Conservation (phyloP, 495 filamentous ascomycete species). For the Trichoderma orchidacearum region DNA sequence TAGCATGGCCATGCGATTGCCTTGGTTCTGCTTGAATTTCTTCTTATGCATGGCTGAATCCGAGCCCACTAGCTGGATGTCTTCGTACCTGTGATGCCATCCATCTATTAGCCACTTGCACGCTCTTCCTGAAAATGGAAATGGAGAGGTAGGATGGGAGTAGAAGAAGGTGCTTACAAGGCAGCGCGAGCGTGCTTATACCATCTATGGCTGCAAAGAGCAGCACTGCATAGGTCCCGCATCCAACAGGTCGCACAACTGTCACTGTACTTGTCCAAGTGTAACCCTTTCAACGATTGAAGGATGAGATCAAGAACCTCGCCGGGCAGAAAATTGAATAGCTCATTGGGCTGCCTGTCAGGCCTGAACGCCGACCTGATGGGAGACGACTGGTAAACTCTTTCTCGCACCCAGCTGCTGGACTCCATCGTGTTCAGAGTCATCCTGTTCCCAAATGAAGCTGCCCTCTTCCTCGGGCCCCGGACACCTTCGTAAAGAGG, state of each 20-base stretch:
- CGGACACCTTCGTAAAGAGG: conserved; percentile 9
- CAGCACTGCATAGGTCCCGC: conserved; percentile 56
- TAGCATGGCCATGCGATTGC: conserved; percentile 58
- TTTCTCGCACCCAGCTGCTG: conserved; percentile 6
- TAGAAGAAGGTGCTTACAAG: conserved; percentile 34
- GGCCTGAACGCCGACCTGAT: conserved; percentile 8
- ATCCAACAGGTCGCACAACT: conserved; percentile 68
- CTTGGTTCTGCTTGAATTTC: conserved; percentile 51
- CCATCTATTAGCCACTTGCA: background rate
- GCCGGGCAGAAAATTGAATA: conserved; percentile 41
- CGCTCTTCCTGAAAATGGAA: conserved; percentile 3
- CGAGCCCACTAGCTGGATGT: conserved; percentile 53
- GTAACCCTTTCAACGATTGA: conserved; percentile 29
- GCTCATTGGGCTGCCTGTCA: conserved; percentile 21
- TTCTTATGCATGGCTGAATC: conserved; percentile 50
- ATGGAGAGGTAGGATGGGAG: background rate
- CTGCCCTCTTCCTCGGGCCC: background rate
- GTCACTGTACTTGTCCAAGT: conserved; percentile 23
- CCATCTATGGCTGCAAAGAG: conserved; percentile 53
- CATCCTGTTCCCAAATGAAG: conserved; percentile 21
- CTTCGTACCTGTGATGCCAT: conserved; percentile 42
- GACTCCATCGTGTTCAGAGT: conserved; percentile 27
- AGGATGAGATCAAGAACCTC: conserved; percentile 43
- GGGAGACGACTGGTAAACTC: conserved; percentile 23
- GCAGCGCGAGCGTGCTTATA: conserved; percentile 48